Evolutionary conservation across 2,329 filamentous ascomycete genomes (phyloP).

Genomic region (Chaetomium globosum): DNA sequence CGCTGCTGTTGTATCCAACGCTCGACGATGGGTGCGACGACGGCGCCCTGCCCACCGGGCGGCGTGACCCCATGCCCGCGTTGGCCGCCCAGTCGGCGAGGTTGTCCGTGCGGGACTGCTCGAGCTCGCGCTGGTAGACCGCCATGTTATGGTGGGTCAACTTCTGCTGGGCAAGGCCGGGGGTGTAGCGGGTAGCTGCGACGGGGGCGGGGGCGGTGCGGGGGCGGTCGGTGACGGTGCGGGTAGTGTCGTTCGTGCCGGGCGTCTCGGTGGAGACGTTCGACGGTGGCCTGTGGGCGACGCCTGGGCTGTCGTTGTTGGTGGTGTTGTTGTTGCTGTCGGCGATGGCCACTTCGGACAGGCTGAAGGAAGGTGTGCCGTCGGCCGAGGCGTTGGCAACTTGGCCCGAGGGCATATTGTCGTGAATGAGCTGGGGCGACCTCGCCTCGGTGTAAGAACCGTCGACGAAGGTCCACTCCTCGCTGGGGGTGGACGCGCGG

Average conservation of each 20-base stretch:
- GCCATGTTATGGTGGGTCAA: slow-evolving; percentile 27
- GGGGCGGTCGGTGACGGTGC: not conserved
- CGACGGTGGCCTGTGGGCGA: slow-evolving; percentile 24
- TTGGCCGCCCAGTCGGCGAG: slow-evolving; percentile 28
- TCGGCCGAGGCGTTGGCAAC: slow-evolving; percentile 28
- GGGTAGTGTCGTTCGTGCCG: slow-evolving; percentile 23
- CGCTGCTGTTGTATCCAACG: not conserved
- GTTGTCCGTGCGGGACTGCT: slow-evolving; percentile 11
- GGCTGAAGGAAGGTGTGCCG: not conserved
- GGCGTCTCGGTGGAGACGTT: slow-evolving; percentile 29
- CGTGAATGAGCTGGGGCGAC: slow-evolving; percentile 34
- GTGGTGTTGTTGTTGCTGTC: not conserved
- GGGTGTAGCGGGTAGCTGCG: not conserved
- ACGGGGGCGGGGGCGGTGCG: not conserved
- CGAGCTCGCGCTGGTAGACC: slow-evolving; percentile 22
- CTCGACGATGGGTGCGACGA: not conserved
- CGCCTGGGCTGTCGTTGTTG: not conserved
- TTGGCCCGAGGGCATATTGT: slow-evolving; percentile 34
- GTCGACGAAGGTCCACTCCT: slow-evolving; percentile 1
- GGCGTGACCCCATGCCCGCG: slow-evolving; percentile 19
- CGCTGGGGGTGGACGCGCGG: not conserved
- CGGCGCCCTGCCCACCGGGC: not conserved
- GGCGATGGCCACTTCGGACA: not conserved
- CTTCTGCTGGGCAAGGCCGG: not conserved
- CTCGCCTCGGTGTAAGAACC: slow-evolving; percentile 29